Evolutionary conservation across 495 filamentous ascomycete genomes (phyloP), one percentile per base, ranked within the genome.

Genomic region (Penicillium simplicissimum): DNA sequence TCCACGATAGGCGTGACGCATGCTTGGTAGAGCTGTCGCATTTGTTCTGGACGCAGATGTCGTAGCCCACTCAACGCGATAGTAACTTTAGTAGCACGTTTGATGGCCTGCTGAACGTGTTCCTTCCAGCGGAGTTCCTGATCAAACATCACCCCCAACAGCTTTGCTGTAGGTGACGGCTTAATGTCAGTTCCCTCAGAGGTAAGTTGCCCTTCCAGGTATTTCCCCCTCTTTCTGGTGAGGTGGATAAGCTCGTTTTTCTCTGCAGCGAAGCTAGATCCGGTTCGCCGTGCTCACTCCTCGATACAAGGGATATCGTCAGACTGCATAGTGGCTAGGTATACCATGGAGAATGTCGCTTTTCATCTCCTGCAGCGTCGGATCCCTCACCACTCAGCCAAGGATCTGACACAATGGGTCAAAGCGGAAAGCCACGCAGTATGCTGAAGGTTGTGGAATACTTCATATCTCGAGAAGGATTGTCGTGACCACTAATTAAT

Each of bases 181-280:
- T 52, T 45, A 21, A 60, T 15, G 10, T 9, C 19, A 7, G 25
- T 52, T 17, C 49, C 38, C 17, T 60, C 28, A 4, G 48, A 28
- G 13, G 28, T 15, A 13, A 54, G 1, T 34, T 55, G 25, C 1
- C 49, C 49, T 11, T 54, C 17, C 7, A 35, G 1, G 0, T 55
- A 61, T 13, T 67, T 52, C 1, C 23, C 31, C 21, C 28, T 60
- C 8, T 58, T 47, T 17, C 64, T 63, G 13, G 58, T 69, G 14
- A 74, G 14, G 52, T 74, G 59, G 49, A 74, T 71, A 0, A 74
- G 61, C 17, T 68, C 63, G 13, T 61, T 71, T 57, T 74, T 74
- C 58, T 74, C 64, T 0, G 61, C 55, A 15, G 59, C 35, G 45
- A 74, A 37, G 42, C 52, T 52, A 13, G 63, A 64, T 0, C 69